These are phyloP conservation scores for Carex arenaria DNA, from an alignment of 202 grass and related monocot genomes.

Conservation along the genomic window DNA sequence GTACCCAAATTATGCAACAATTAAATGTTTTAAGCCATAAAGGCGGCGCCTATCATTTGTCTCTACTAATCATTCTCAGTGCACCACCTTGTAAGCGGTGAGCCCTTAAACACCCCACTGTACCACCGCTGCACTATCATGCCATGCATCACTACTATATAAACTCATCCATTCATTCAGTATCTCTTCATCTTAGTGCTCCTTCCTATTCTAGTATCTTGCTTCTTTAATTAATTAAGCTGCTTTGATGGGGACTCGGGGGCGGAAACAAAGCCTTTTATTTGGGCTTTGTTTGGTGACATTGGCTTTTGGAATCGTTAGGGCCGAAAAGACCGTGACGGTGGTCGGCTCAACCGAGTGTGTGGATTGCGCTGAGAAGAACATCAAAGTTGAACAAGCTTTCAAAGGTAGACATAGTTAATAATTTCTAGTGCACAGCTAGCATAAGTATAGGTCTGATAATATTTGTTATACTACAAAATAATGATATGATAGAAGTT, in stretches of 20 bases:
- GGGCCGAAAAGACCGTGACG: constrained; percentile 6
- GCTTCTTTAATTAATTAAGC: not conserved
- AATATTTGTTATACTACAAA: not conserved
- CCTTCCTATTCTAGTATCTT: not conserved
- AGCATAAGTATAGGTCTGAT: not conserved
- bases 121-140: not conserved
- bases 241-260: not conserved
- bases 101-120: not conserved
- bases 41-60: not conserved
- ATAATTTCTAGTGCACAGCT: not conserved
- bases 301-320: not conserved
- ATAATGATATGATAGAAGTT: not conserved
- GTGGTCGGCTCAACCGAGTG: constrained; percentile 51
- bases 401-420: constrained; percentile 35
- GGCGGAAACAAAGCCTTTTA: not conserved
- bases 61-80: not conserved
- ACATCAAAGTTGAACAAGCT: constrained; percentile 33
- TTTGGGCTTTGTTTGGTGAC: constrained; percentile 10
- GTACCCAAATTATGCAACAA: not conserved
- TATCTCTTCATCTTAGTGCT: not conserved
- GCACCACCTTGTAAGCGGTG: not conserved
- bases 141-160: not conserved
- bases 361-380: constrained; percentile 41
- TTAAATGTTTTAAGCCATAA: constrained; percentile 19
- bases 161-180: not conserved